Conservation (phyloP, 768 basidiomycete species). For the Phlebiopsis flavidoalba region DNA sequence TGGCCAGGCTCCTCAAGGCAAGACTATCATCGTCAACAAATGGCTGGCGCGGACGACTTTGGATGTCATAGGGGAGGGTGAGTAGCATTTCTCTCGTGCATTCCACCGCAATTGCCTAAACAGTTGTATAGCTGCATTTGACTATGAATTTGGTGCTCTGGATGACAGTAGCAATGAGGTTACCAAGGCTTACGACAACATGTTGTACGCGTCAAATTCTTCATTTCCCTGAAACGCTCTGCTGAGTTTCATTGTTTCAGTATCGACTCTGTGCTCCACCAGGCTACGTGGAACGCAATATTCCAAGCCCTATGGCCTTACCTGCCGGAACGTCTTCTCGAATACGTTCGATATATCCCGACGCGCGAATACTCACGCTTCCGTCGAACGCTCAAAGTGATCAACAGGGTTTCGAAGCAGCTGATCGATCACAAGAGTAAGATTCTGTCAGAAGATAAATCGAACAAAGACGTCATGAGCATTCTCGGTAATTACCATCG, state of each 20-base stretch:
- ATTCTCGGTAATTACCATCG: conserved; percentile 37
- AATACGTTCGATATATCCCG: conserved; percentile 25
- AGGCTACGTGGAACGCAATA: conserved; percentile 17
- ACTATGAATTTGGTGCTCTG: conserved; percentile 33
- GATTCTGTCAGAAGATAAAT: conserved; percentile 38
- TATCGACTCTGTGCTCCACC: conserved; percentile 28
- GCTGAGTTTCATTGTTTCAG: not conserved
- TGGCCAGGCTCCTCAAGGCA: conserved; percentile 34
- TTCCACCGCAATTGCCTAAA: not conserved
- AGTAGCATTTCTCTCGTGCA: not conserved
- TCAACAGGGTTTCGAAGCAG: conserved; percentile 37
- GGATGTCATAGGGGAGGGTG: conserved; percentile 35
- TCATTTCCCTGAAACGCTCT: not conserved
- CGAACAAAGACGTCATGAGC: conserved; percentile 50
- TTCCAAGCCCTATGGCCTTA: conserved; percentile 26
- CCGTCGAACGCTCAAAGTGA: conserved; percentile 19
- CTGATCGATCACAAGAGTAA: conserved; percentile 41
- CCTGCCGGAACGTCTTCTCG: conserved; percentile 22
- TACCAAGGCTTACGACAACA: not conserved
- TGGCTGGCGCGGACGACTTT: conserved; percentile 36
- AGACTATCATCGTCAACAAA: conserved; percentile 2
- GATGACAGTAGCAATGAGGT: not conserved
- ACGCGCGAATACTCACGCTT: conserved; percentile 26
- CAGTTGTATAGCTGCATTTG: not conserved
- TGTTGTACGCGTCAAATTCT: conserved; percentile 14